A percentile compares a stretch with the other conserved stretches of the same genome.
Conservation (phyloP, 208 protist species). For the Herpetomonas muscarum region DNA sequence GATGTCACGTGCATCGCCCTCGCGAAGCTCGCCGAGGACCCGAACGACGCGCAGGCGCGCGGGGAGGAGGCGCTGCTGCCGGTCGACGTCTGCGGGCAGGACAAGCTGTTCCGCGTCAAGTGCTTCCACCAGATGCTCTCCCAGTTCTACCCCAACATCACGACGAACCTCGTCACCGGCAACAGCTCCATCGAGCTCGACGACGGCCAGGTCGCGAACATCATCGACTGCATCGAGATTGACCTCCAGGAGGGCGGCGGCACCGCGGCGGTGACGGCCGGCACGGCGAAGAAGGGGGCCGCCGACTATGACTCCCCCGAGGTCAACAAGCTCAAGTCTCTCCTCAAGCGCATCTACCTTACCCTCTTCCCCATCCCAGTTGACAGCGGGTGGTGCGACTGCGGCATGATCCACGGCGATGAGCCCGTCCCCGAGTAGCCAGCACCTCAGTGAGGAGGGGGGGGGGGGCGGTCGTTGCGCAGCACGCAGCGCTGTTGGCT, state of each 20-base stretch:
- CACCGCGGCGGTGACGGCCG: constrained; percentile 8
- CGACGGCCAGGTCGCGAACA: constrained; percentile 66
- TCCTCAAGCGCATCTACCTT: constrained; percentile 87
- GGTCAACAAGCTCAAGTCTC: constrained; percentile 65
- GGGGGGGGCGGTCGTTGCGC: too few relatives aligned
- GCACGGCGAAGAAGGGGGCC: constrained; percentile 31
- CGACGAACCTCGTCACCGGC: constrained; percentile 74
- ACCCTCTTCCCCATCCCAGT: constrained; percentile 88
- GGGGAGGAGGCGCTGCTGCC: constrained; percentile 55
- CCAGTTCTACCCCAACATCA: constrained; percentile 80
- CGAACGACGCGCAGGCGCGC: constrained; percentile 30
- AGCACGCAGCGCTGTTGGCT: too few relatives aligned
- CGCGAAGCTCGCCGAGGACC: constrained; percentile 65
- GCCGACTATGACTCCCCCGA: constrained; percentile 50
- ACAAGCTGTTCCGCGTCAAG: constrained; percentile 85
- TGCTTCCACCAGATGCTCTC: constrained; percentile 92
- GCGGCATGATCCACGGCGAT: constrained; percentile 79
- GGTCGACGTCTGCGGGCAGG: constrained; percentile 71
- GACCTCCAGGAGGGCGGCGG: constrained; percentile 42
- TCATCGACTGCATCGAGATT: constrained; percentile 84
- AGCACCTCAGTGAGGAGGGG: too few relatives aligned
- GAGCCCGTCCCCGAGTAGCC: constrained; percentile 41
- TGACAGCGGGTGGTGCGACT: constrained; percentile 90
- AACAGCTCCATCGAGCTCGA: constrained; percentile 52
- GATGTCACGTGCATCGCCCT: constrained; percentile 88